A percentile compares a stretch with the other conserved stretches of the same genome.
These are phyloP conservation scores for Fusarium continuum DNA, from an alignment of 2,329 filamentous ascomycete genomes.

Conservation along the genomic window DNA sequence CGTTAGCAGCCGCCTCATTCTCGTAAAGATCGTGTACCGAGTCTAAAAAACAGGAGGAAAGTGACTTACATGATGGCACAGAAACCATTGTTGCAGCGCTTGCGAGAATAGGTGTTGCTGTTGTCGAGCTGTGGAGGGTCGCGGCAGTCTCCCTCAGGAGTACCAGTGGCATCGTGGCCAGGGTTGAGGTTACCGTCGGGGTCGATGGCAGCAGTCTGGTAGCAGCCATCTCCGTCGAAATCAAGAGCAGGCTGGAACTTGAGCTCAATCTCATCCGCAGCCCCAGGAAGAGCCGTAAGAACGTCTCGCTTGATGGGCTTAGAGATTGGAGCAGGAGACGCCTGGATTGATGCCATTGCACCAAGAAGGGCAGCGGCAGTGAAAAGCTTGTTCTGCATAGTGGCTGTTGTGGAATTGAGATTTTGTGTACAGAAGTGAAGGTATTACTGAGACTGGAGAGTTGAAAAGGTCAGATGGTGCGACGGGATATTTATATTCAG, in stretches of 20 bases:
- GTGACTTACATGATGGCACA: slow-evolving; percentile 45
- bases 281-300: slow-evolving; percentile 45
- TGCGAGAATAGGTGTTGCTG: slow-evolving; percentile 47
- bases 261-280: slow-evolving; percentile 47
- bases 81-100: slow-evolving; percentile 47
- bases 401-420: not conserved
- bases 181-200: slow-evolving; percentile 47
- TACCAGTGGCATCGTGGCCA: slow-evolving; percentile 41
- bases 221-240: slow-evolving; percentile 54
- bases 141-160: slow-evolving; percentile 45
- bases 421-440: not conserved
- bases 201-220: slow-evolving; percentile 58
- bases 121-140: slow-evolving; percentile 45
- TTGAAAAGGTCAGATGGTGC: not conserved
- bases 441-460: not conserved
- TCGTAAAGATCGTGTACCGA: not conserved
- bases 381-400: slow-evolving; percentile 30
- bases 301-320: slow-evolving; percentile 40
- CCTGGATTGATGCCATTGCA: slow-evolving; percentile 30
- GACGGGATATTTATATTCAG: not conserved
- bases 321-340: slow-evolving; percentile 18
- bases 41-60: accelerated
- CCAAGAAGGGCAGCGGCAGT: slow-evolving; percentile 26
- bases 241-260: slow-evolving; percentile 51
- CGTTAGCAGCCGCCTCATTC: not conserved